A percentile compares a stretch with the other conserved stretches of the same genome.
These are phyloP conservation scores for Pterocarpus santalinus DNA, from an alignment of 306 rosid genomes.

Conservation along the genomic window DNA sequence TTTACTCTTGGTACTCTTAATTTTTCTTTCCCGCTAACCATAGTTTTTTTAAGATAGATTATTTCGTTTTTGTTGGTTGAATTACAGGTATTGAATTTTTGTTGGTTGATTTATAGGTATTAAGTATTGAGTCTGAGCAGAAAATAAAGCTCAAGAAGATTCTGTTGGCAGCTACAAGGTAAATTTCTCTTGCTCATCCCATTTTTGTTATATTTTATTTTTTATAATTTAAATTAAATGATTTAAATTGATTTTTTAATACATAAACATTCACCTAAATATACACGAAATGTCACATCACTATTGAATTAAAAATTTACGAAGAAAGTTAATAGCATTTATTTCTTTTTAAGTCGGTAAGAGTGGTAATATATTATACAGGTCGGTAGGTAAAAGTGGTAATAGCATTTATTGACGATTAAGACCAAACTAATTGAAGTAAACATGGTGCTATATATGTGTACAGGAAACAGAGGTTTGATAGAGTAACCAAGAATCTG, in stretches of 20 bases:
- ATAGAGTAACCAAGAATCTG: conserved; percentile 62
- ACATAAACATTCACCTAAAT: too few species aligned
- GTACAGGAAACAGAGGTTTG: conserved; percentile 75
- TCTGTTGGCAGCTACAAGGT: conserved; percentile 83
- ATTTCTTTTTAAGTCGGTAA: too few species aligned
- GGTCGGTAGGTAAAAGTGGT: not conserved
- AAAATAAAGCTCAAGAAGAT: conserved; percentile 63
- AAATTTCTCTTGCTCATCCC: not conserved
- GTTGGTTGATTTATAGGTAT: conserved; percentile 52
- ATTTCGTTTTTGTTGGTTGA: too few species aligned
- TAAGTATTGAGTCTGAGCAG: conserved; percentile 58
- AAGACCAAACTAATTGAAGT: not conserved
- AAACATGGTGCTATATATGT: too few species aligned
- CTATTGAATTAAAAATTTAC: too few species aligned
- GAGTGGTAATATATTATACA: not conserved
- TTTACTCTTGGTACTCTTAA: too few species aligned
- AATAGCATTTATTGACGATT: not conserved
- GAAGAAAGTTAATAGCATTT: not conserved
- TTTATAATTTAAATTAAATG: not conserved
- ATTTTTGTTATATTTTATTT: too few species aligned
- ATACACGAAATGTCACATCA: too few species aligned
- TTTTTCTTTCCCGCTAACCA: too few species aligned
- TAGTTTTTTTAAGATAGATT: too few species aligned
- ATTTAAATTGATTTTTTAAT: too few species aligned
- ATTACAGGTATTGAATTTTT: too few species aligned